Base-by-base conservation (phyloP, 2,329 filamentous ascomycete genomes). In the Nannizziopsis barbatae region DNA sequence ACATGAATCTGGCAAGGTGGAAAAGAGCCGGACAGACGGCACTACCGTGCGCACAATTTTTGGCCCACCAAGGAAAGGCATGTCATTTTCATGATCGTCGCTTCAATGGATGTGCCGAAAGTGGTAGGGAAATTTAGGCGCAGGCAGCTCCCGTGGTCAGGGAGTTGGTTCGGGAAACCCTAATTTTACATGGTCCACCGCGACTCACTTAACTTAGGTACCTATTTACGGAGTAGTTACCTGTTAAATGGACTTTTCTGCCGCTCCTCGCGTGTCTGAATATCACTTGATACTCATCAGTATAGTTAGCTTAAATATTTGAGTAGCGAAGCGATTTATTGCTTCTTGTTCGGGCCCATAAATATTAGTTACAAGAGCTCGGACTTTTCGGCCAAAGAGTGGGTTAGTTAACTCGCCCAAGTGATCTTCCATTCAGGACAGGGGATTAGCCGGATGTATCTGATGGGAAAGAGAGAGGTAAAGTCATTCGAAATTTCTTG, bases 71-170 rank as follows among this genome's bases (percentile, higher is more conserved):
- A 22, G 27, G 31, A 47, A 14, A 36, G 11, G 17, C 45, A 42
- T 35, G 37, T 18, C 18, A 18, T 33, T 14, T n/a, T 36, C 37
- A 42, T 27, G 10, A 30, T 22, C n/a, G 38, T 30, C 8, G 38
- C 36, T 27, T 20, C 18, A 14, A 42, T 27, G 38, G 30, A 27
- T 8, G 14, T 35, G 15, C n/a, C 30, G 5, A 14, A 20, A n/a
- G 15, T 14, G 14, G 31, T 35, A 36, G 45, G 45, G 30, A 39
- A 31, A 36, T 36, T 36, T 33, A 18, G 12, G 22, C 14, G 27
- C 15, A 47, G 38, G 39, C 36, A 47, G 45, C 45, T 47, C 17
- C n/a, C 37, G 5, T 20, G 27, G 15, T 7, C 30, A 30, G 38
- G 27, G 41, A 35, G 36, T 37, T 42, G 12, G 15, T 38, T 27